Evolutionary conservation across 768 basidiomycete genomes (phyloP), one percentile per base, ranked within the genome.

Genomic region (Leccinum broughii): DNA sequence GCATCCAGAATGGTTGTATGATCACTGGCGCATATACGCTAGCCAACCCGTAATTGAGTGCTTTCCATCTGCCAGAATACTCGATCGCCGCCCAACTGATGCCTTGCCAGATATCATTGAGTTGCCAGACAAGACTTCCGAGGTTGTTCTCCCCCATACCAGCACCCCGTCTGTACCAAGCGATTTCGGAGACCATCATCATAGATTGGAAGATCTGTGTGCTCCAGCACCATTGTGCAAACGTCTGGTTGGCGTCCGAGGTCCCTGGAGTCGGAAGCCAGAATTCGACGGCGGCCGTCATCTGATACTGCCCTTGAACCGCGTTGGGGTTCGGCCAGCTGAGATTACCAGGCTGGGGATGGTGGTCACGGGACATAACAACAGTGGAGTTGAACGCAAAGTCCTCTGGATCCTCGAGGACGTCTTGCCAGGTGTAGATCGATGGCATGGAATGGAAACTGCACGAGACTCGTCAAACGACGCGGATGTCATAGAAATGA

Each of bases 371-470:
- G 9, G 84, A 83, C 63, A 77, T 74, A 6, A 85, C 83, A 8
- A 81, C 83, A 0, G 81, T 81, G 0, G 83, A 83, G 69, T 85
- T 85, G 73, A 85, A 85, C 26, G 74, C 74, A 70, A 83, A 85
- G 65, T 85, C 84, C 9, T 77, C 79, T 0, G 80, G 76, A 4
- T 78, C 77, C 22, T 69, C 63, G 4, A 85, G 77, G 2, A 82
- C 85, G 64, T 85, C 82, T 64, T 84, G 77, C 84, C 84, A 86
- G 55, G 74, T 80, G 61, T 83, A 85, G 70, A 85, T 82, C 1
- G 84, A 85, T 5, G 84, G 85, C 80, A 84, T 83, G 0, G 84
- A 85, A 67, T 85, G 85, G 71, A 84, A 85, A 11, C 83, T 83
- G 39, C n/a, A 24, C 35, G 1, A 24, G 22, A 30, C 3, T 8